Percentiles rank a stretch among this genome's conserved stretches.
phyloP scores from a whole-genome alignment of 768 basidiomycete genomes.

The Pleurotus tuoliensis region DNA sequence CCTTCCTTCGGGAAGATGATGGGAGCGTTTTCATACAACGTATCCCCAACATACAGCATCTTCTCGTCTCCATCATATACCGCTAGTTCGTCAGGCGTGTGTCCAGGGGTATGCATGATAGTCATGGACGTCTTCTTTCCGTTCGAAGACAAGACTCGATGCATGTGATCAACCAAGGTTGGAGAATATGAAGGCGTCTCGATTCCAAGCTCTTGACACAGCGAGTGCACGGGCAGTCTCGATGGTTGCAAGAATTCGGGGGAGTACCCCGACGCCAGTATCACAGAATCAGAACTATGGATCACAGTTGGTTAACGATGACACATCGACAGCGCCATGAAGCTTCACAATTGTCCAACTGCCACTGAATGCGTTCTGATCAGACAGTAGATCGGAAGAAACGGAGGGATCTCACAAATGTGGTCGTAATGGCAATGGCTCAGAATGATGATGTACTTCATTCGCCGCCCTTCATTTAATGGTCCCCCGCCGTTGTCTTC shows the following conservation, averaged over 20 bases:
- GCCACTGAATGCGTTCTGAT: conserved; percentile 29
- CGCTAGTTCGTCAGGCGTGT: conserved; percentile 57
- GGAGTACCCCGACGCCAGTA: conserved; percentile 45
- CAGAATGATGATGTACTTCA: conserved; percentile 44
- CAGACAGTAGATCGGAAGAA: not conserved
- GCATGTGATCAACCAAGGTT: conserved; percentile 38
- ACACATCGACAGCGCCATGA: not conserved
- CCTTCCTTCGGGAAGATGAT: conserved; percentile 56
- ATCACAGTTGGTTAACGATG: not conserved
- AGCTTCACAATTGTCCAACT: conserved; percentile 42
- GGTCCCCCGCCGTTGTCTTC: conserved; percentile 38
- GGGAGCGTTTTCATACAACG: conserved; percentile 49
- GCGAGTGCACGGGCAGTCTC: conserved; percentile 40
- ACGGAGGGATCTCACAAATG: conserved; percentile 38
- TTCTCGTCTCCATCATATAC: conserved; percentile 44
- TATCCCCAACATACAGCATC: conserved; percentile 57
- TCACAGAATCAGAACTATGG: conserved; percentile 35
- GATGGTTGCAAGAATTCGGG: conserved; percentile 38
- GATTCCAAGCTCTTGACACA: conserved; percentile 39
- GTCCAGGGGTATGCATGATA: conserved; percentile 54
- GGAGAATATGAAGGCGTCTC: conserved; percentile 42
- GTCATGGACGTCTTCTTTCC: conserved; percentile 23
- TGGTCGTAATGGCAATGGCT: conserved; percentile 60
- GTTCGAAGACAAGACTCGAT: conserved; percentile 12
- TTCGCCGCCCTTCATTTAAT: conserved; percentile 36